Evolutionary conservation across 768 basidiomycete species (phyloP), one percentile per base, ranked within the genome.

Genomic region (Boletus subparvulus): DNA sequence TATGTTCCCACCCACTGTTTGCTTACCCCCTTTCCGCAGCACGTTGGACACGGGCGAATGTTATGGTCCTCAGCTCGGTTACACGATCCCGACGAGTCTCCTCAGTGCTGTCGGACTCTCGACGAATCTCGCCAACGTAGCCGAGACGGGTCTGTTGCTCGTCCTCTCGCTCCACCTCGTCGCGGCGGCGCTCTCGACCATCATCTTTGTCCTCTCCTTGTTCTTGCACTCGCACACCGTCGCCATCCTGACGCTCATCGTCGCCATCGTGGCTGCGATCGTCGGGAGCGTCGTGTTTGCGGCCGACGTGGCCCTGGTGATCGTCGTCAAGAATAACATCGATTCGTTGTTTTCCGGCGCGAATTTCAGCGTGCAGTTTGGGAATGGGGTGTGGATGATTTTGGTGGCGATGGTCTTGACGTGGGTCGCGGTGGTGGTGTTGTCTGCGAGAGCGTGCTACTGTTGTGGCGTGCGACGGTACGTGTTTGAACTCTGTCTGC

Each of bases 351-450:
- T 66, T 21, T 65, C 77, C 0, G 73, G 69, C 9, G 72, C 78
- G 45, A 59, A 70, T 44, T 75, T 90, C 28, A 69, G 61, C 0
- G 77, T 86, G 10, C 57, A 69, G 13, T 88, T 81, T 69, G 88
- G 90, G n/a, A 83, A 85, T 58, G 88, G 70, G 10, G 80, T 86
- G 9, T 91, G 88, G 88, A 81, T 92, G 82, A 78, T 83, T n/a
- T 61, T 90, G 41, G 75, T 65, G 5, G 84, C 81, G 16, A 70
- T 82, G 50, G 59, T 82, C 11, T 67, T 83, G 60, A 78, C 81
- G 2, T 90, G 88, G 86, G 43, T 80, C 3, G 81, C 82, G 0
- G 79, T 89, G 36, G 65, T 88, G 32, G 64, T 82, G n/a, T 74
- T 90, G 46, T 83, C 84, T 39, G 82, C 83, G 17, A 77, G 84